These are phyloP conservation scores for Dissophora globulifera DNA, from an alignment of 192 early-diverging fungal genomes.

Conservation along the genomic window DNA sequence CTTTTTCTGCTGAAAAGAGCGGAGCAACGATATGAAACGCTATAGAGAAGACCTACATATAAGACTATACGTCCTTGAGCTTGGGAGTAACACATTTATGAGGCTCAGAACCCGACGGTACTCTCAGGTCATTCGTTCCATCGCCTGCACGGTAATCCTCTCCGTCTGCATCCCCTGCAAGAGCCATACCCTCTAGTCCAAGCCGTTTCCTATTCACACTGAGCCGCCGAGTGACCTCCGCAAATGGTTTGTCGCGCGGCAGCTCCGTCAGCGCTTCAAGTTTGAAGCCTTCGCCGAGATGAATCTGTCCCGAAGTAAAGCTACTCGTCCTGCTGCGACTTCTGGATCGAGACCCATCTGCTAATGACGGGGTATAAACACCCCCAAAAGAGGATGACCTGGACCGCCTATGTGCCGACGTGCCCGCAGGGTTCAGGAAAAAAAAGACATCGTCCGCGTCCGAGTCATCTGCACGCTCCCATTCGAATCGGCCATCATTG, in stretches of 20 bases:
- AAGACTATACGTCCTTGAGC: too few species aligned
- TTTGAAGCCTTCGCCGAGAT: conserved; percentile 54
- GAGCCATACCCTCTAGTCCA: conserved; percentile 22
- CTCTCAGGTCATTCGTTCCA: too few species aligned
- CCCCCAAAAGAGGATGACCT: conserved; percentile 55
- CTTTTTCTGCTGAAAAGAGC: too few species aligned
- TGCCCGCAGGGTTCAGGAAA: conserved; percentile 63
- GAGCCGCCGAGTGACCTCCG: conserved; percentile 39
- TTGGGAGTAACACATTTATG: too few species aligned
- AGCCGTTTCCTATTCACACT: conserved; percentile 29
- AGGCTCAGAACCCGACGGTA: too few species aligned
- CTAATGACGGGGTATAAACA: conserved; percentile 42
- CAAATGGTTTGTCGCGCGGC: conserved; percentile 49
- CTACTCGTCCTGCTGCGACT: conserved; percentile 59
- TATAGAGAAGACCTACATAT: too few species aligned
- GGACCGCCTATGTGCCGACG: conserved; percentile 49
- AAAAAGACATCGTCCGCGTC: conserved; percentile 65
- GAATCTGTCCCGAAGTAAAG: conserved; percentile 50
- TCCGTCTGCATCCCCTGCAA: not conserved
- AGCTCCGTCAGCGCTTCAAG: conserved; percentile 63
- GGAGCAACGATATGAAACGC: too few species aligned
- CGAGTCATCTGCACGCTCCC: conserved; percentile 59
- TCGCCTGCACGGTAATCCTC: not conserved
- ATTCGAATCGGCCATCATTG: conserved; percentile 68
- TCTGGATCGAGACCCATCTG: conserved; percentile 48